Evolutionary conservation across 2,329 filamentous ascomycete species (phyloP).

Genomic region (Neonectria magnoliae): DNA sequence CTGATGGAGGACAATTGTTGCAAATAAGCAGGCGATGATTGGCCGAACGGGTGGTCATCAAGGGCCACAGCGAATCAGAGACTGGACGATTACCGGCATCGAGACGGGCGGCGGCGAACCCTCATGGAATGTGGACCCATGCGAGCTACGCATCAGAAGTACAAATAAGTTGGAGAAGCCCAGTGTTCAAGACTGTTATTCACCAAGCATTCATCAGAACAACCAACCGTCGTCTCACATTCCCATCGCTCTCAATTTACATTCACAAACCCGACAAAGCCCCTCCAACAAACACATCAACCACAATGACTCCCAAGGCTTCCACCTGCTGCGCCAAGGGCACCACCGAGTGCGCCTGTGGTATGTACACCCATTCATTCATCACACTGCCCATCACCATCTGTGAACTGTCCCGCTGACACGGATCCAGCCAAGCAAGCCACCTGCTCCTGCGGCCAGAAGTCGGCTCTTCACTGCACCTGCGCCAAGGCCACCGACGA

Average conservation of each 20-base stretch:
- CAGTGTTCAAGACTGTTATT: slow-evolving; percentile 4
- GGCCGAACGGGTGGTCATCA: background rate
- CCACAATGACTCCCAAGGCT: slow-evolving; percentile 45
- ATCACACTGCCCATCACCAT: background rate
- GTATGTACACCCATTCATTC: slow-evolving; percentile 52
- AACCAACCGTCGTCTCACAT: background rate
- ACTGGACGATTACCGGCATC: slow-evolving; percentile 27
- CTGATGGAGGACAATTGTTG: slow-evolving; percentile 16
- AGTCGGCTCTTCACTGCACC: slow-evolving; percentile 85
- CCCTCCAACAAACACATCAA: slow-evolving; percentile 42
- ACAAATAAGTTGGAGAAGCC: slow-evolving; percentile 40
- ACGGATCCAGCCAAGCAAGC: slow-evolving; percentile 66
- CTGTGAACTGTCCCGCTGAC: slow-evolving; percentile 6
- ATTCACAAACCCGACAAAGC: slow-evolving; percentile 11
- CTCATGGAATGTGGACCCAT: slow-evolving; percentile 28
- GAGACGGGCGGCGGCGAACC: slow-evolving; percentile 8
- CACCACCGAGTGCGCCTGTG: slow-evolving; percentile 64
- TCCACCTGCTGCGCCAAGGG: slow-evolving; percentile 68
- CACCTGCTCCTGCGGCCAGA: slow-evolving; percentile 89
- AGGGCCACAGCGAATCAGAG: background rate
- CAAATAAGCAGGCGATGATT: slow-evolving; percentile 42
- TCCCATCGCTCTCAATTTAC: background rate
- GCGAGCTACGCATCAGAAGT: slow-evolving; percentile 12
- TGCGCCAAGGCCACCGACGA: slow-evolving; percentile 81
- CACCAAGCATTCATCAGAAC: background rate